Evolutionary conservation across 257 asterid genomes (phyloP).

Genomic region (Solanum clarkiae): DNA sequence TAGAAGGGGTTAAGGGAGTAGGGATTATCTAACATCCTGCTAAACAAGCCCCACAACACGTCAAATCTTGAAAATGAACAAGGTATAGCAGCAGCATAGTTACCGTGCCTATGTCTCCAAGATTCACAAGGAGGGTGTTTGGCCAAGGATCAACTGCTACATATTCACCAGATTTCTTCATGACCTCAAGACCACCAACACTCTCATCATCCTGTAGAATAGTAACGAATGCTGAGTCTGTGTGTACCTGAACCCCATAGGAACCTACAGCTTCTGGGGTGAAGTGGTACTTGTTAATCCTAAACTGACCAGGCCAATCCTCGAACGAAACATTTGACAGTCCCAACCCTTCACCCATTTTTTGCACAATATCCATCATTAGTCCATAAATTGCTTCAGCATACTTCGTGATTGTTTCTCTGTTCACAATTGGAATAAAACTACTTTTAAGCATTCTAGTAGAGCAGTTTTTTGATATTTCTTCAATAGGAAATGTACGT

Average conservation of each 20-base stretch:
- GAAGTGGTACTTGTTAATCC: slow-evolving; percentile 59
- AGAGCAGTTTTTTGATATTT: neutral
- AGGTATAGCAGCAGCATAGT: neutral
- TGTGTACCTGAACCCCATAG: slow-evolving; percentile 52
- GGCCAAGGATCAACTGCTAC: slow-evolving; percentile 46
- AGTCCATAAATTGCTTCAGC: slow-evolving; percentile 41
- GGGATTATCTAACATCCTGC: neutral
- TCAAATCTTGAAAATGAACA: neutral
- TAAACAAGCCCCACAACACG: neutral
- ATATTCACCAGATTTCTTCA: slow-evolving; percentile 43
- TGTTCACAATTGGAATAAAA: slow-evolving; percentile 5
- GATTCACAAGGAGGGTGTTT: slow-evolving; percentile 44
- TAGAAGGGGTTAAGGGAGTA: neutral
- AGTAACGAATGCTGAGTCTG: slow-evolving; percentile 61
- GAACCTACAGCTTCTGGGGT: slow-evolving; percentile 30
- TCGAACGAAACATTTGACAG: slow-evolving; percentile 16
- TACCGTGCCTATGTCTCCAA: slow-evolving; percentile 56
- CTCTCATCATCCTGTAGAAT: slow-evolving; percentile 59
- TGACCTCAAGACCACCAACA: slow-evolving; percentile 54
- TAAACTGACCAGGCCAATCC: slow-evolving; percentile 54
- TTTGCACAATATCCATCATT: slow-evolving; percentile 22
- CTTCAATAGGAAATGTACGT: neutral
- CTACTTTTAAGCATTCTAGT: neutral
- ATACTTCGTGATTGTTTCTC: slow-evolving; percentile 36
- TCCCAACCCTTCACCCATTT: slow-evolving; percentile 39